phyloP scores from a whole-genome alignment of 257 asterid species.

The Nicotiana noctiflora region DNA sequence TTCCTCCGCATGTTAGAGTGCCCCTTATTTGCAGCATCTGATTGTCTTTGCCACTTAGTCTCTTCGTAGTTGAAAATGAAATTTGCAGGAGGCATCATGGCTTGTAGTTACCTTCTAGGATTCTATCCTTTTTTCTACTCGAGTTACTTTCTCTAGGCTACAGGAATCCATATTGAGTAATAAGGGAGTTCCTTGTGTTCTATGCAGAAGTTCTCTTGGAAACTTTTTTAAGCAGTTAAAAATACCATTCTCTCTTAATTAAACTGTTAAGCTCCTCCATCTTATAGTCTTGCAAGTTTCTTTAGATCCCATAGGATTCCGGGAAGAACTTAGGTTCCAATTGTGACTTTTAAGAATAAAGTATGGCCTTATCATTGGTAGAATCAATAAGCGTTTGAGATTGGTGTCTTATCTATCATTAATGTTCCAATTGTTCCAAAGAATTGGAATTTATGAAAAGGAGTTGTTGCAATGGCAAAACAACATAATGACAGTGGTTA shows the following conservation, averaged over 20 bases:
- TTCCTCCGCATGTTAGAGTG: background rate
- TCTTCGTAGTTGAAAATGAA: background rate
- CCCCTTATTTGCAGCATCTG: background rate
- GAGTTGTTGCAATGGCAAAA: background rate
- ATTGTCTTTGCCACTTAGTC: background rate
- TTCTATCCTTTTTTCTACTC: background rate
- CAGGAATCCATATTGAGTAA: background rate
- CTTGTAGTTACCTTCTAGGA: background rate
- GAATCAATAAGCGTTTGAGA: background rate
- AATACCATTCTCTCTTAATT: background rate
- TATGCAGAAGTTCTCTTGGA: background rate
- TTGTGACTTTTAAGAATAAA: background rate
- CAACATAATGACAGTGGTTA: background rate
- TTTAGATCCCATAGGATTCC: background rate
- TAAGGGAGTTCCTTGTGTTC: background rate
- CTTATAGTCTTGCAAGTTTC: background rate
- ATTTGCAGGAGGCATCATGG: background rate
- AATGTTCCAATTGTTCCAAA: background rate
- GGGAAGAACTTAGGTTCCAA: background rate
- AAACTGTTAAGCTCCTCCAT: background rate
- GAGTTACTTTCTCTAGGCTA: background rate
- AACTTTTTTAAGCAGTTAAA: background rate
- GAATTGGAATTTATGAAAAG: background rate
- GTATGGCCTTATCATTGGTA: background rate
- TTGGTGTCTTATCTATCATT: background rate